Evolutionary conservation across 768 basidiomycete species (phyloP), one percentile per base, ranked within the genome.

Genomic region (Guyanaporus albipodus): DNA sequence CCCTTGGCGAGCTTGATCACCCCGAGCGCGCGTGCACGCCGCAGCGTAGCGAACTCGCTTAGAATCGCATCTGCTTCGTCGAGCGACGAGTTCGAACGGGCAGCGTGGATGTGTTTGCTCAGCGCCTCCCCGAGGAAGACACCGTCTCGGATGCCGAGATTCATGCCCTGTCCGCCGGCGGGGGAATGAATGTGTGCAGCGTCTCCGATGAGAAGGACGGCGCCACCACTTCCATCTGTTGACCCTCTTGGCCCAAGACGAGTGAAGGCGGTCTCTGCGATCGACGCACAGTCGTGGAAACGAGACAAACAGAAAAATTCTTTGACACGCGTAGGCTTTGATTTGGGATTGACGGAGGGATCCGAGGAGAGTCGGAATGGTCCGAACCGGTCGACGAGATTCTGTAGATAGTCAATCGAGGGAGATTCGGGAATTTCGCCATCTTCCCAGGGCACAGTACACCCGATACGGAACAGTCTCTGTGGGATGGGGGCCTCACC

Each of bases 91-190:
- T 36, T 27, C 6, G 44, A 46, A 26, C 56, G 46, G 8, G 50
- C 7, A 4, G 54, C 56, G 7, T 44, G 54, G 1, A 72, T 44
- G 54, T 75, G 75, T 23, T 66, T 61, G 18, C 60, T 57, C 37
- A 81, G 55, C 0, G 60, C 67, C 14, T 73, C 67, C 4, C 71
- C 77, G 10, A 80, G 63, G 38, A 68, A 64, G 15, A 78, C 52
- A 1, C 73, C 77, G 45, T 80, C 79, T 9, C 79, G 71, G 17
- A 81, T 57, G 9, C 78, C 78, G 21, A 80, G 70, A 49, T 79
- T 79, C 78, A 81, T 77, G 7, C 79, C 79, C 50, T 80, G 79
- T 1, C 79, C 79, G 4, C 79, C 78, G 3, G 70, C 67, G 5
- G 79, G 78, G 2, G 79, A 75, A 44, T 79, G 79, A 40, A 78